A percentile compares a stretch with the other conserved stretches of the same genome.
Conservation (phyloP, 495 filamentous ascomycete species). For the Penicillium flavigenum region DNA sequence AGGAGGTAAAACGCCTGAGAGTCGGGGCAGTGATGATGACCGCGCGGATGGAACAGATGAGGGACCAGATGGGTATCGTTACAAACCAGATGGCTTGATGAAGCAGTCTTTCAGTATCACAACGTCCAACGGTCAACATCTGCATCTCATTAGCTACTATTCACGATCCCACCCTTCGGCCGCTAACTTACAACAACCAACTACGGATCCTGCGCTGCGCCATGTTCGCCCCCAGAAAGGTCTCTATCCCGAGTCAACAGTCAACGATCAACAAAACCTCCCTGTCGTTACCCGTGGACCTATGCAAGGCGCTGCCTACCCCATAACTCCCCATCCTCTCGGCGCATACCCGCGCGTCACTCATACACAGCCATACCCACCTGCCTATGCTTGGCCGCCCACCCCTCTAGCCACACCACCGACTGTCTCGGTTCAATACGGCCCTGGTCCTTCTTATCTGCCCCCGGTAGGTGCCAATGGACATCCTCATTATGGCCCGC, state of each 20-base stretch:
- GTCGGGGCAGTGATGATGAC: slow-evolving; percentile 78
- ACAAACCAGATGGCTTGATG: slow-evolving; percentile 96
- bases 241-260: slow-evolving; percentile 96
- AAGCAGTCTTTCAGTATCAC: slow-evolving; percentile 99
- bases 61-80: slow-evolving; percentile 92
- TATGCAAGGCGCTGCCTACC: slow-evolving; percentile 56
- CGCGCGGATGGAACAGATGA: slow-evolving; percentile 68
- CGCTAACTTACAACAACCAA: slow-evolving; percentile 70
- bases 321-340: slow-evolving; percentile 53
- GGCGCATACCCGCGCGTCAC: slow-evolving; percentile 50
- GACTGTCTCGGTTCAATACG: slow-evolving; percentile 39
- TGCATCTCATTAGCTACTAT: slow-evolving; percentile 97
- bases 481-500: slow-evolving; percentile 30
- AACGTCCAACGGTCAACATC: slow-evolving; percentile 81
- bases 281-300: slow-evolving; percentile 63
- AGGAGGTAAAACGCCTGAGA: slow-evolving; percentile 78
- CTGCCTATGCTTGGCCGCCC: slow-evolving; percentile 64
- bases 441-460: slow-evolving; percentile 29
- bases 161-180: slow-evolving; percentile 69
- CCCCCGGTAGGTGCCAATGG: slow-evolving; percentile 38
- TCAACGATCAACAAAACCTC: slow-evolving; percentile 75
- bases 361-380: slow-evolving; percentile 45
- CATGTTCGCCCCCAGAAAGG: slow-evolving; percentile 83
- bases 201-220: slow-evolving; percentile 74
- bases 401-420: slow-evolving; percentile 54